Evolutionary conservation across 73 alveolate species (phyloP).

Genomic region (Urostyla sp.): DNA sequence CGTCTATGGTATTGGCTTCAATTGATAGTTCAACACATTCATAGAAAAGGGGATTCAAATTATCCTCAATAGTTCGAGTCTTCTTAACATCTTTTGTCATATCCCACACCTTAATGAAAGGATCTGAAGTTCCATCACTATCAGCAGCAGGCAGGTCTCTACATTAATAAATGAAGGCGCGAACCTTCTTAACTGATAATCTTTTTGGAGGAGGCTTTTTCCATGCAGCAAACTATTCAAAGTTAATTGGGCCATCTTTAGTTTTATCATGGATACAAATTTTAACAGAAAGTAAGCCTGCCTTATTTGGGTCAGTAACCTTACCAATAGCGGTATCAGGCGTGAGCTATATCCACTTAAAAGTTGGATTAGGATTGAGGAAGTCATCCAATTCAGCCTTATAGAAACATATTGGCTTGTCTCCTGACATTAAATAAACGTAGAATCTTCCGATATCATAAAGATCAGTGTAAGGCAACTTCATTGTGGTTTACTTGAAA

Average conservation of each 20-base stretch:
- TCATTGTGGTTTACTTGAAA: conserved; percentile 18
- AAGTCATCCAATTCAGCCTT: conserved; percentile 41
- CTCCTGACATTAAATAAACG: conserved; percentile 40
- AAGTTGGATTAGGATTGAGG: conserved; percentile 52
- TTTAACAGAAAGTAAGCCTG: conserved; percentile 64
- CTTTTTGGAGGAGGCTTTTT: conserved; percentile 49
- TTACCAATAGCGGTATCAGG: conserved; percentile 62
- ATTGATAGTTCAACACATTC: conserved; percentile 58
- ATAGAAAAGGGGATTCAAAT: conserved; percentile 78
- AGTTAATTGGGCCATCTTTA: conserved; percentile 50
- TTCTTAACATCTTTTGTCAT: conserved; percentile 26
- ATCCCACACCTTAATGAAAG: conserved; percentile 70
- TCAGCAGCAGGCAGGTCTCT: conserved; percentile 77
- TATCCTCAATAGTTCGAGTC: conserved; percentile 55
- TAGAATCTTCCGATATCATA: conserved; percentile 39
- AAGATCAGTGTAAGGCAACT: conserved; percentile 21
- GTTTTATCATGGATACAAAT: conserved; percentile 56
- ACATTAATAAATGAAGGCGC: conserved; percentile 60
- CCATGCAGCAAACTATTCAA: conserved; percentile 26
- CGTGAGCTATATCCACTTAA: conserved; percentile 43
- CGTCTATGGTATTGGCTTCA: conserved; percentile 33
- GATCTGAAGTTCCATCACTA: conserved; percentile 71
- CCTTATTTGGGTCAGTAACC: conserved; percentile 64
- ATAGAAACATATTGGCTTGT: conserved; percentile 56
- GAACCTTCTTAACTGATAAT: conserved; percentile 9